Conservation (phyloP, 1,284 basidiomycete species). For the Cutaneotrichosporon arboriforme region DNA sequence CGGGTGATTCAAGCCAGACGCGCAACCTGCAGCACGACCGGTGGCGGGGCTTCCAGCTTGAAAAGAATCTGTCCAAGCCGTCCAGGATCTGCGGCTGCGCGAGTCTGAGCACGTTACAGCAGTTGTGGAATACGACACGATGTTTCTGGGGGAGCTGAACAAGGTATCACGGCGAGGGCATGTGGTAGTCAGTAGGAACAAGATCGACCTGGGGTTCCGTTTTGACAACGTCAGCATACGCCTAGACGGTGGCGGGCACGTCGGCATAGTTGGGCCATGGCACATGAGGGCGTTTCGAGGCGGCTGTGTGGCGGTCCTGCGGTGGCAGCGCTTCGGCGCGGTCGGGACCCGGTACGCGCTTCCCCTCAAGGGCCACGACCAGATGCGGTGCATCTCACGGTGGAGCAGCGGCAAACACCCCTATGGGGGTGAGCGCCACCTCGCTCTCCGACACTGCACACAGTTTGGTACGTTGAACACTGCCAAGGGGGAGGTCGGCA, state of each 20-base stretch:
- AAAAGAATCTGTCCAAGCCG: too few species aligned
- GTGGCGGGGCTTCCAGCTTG: too few species aligned
- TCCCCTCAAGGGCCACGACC: conserved; percentile 34
- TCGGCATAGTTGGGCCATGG: conserved; percentile 44
- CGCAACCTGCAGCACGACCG: conserved; percentile 35
- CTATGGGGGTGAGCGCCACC: conserved; percentile 57
- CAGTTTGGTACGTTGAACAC: conserved; percentile 65
- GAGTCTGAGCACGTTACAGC: conserved; percentile 62
- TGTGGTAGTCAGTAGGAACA: conserved; percentile 59
- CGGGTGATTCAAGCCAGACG: conserved; percentile 43
- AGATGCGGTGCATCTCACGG: conserved; percentile 58
- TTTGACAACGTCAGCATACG: conserved; percentile 33
- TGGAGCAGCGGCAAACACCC: conserved; percentile 62
- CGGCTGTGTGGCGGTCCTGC: conserved; percentile 54
- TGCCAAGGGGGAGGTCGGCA: conserved; percentile 68
- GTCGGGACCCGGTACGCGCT: conserved; percentile 51
- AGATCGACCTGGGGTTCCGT: conserved; percentile 31
- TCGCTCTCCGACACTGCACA: conserved; percentile 59
- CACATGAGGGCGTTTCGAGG: conserved; percentile 57
- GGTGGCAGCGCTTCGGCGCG: conserved; percentile 61
- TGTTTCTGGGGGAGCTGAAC: conserved; percentile 42
- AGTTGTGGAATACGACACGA: conserved; percentile 35
- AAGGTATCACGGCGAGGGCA: conserved; percentile 53
- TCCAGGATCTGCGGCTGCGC: conserved; percentile 62
- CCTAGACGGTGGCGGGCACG: not conserved